A percentile compares a stretch with the other conserved stretches of the same genome.
Evolutionary conservation across 1,284 basidiomycete genomes (phyloP).

Genomic region (Ganoderma boninense): DNA sequence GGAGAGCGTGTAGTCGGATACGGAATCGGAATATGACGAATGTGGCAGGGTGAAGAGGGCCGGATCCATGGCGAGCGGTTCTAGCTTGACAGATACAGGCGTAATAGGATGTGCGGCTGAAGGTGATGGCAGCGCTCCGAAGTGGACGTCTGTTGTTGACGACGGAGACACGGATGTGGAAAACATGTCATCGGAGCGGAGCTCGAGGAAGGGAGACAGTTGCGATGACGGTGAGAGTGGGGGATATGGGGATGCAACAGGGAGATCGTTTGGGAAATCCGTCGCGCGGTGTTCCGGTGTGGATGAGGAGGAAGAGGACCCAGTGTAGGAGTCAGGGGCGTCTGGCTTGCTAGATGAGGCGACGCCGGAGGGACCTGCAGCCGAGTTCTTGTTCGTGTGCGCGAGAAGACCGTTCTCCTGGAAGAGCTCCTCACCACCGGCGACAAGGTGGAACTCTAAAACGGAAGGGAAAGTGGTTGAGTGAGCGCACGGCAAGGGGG

Average conservation of each 20-base stretch:
- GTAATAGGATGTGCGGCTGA: constrained; percentile 26
- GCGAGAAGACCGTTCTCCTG: constrained; percentile 56
- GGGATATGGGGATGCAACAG: constrained; percentile 20
- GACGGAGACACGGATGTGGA: constrained; percentile 12
- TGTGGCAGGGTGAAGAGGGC: constrained; percentile 40
- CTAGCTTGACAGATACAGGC: constrained; percentile 37
- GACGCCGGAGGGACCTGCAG: constrained; percentile 26
- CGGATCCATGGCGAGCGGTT: constrained; percentile 41
- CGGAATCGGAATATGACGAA: constrained; percentile 28
- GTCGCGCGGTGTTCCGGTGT: constrained; percentile 30
- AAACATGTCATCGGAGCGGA: constrained; percentile 25
- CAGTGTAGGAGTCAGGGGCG: constrained; percentile 28
- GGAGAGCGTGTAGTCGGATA: constrained; percentile 26
- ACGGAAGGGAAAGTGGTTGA: constrained; percentile 36
- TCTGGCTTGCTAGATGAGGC: constrained; percentile 27
- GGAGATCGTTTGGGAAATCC: constrained; percentile 29
- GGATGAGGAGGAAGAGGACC: constrained; percentile 36
- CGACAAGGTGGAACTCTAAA: constrained; percentile 70
- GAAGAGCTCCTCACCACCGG: constrained; percentile 75
- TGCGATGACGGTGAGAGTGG: constrained; percentile 25
- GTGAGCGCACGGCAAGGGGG: constrained; percentile 27
- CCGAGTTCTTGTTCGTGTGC: constrained; percentile 36
- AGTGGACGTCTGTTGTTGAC: constrained; percentile 17
- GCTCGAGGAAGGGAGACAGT: constrained; percentile 25
- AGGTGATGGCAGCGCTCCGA: constrained; percentile 32